phyloP scores from a whole-genome alignment of 2,329 filamentous ascomycete species.

The Colletotrichum viniferum region DNA sequence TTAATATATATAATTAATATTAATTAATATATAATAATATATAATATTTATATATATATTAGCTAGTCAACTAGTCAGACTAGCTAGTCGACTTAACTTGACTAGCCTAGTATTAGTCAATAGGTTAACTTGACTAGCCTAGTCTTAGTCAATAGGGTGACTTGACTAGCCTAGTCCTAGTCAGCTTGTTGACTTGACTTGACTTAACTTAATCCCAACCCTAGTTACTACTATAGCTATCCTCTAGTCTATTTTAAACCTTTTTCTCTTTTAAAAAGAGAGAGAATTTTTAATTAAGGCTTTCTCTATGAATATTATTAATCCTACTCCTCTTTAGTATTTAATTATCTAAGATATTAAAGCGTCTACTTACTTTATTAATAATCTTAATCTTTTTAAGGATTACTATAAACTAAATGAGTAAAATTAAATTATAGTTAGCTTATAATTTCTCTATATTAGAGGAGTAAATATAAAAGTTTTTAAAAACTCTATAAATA shows the following conservation, averaged over 20 bases:
- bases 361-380: neutral
- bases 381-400: neutral
- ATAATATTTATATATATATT: no score
- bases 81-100: no score
- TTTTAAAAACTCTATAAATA: neutral
- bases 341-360: neutral
- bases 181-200: no score
- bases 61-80: no score
- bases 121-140: no score
- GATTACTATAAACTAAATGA: neutral
- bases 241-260: accelerated
- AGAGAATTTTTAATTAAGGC: neutral
- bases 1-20: no score
- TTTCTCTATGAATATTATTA: neutral
- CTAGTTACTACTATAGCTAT: neutral
- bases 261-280: neutral
- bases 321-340: neutral
- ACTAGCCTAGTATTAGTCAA: no score
- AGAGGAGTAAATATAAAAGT: accelerated
- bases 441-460: neutral
- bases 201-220: no score
- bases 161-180: no score
- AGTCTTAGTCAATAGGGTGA: no score
- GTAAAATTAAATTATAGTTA: neutral
- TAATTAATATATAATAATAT: no score